Evolutionary conservation across 148 eudicot species (phyloP).

Genomic region (Persicaria maculosa): DNA sequence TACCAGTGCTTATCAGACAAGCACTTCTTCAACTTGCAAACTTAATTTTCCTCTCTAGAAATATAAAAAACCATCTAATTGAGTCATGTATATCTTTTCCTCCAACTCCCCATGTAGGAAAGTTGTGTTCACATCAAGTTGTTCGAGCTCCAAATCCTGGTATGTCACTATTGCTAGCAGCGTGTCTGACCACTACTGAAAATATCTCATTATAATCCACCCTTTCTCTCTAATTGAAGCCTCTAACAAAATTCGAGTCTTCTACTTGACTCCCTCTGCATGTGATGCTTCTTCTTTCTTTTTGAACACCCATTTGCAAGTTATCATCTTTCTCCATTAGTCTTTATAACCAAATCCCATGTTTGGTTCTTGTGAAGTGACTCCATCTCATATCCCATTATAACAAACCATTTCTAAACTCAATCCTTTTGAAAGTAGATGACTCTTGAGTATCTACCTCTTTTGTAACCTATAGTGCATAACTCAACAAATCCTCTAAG

Average conservation of each 20-base stretch:
- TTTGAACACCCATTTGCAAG: too few species aligned
- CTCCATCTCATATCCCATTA: slow-evolving; percentile 13
- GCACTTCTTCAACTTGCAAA: slow-evolving; percentile 6
- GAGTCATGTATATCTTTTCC: slow-evolving; percentile 6
- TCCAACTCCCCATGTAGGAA: slow-evolving; percentile 3
- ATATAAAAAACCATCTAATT: slow-evolving; percentile 9
- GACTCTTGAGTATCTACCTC: slow-evolving; percentile 8
- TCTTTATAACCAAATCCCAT: neutral
- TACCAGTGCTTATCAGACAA: slow-evolving; percentile 13
- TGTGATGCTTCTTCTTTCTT: too few species aligned
- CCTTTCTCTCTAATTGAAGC: too few species aligned
- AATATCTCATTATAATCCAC: too few species aligned
- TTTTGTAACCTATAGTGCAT: neutral
- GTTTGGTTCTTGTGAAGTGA: too few species aligned
- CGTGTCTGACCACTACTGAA: too few species aligned
- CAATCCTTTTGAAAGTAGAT: slow-evolving; percentile 4
- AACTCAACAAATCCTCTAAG: slow-evolving; percentile 1
- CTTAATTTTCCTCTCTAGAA: neutral
- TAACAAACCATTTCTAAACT: neutral
- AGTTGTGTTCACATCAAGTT: slow-evolving; percentile 9
- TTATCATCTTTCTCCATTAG: neutral
- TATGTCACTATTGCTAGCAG: too few species aligned
- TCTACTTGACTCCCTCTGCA: too few species aligned
- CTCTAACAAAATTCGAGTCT: too few species aligned
- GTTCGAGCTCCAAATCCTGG: slow-evolving; percentile 4